These are phyloP conservation scores for Alnus glutinosa DNA, from an alignment of 306 rosid species.

Conservation along the genomic window DNA sequence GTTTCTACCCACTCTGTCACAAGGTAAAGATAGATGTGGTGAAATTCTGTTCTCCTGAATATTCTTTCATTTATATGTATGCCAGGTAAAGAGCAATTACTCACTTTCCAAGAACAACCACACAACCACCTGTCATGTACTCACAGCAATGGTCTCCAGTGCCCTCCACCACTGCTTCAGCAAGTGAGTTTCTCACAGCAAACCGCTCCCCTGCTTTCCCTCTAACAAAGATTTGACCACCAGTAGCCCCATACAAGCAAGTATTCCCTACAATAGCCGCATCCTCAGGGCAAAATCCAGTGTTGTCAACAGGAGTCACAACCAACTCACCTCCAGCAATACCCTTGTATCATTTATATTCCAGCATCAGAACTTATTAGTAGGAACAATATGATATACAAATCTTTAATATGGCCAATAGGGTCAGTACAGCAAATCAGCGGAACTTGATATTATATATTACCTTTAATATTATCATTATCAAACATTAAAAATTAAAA, in stretches of 20 bases:
- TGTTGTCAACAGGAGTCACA: constrained; percentile 76
- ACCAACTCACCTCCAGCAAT: constrained; percentile 97
- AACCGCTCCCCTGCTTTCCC: constrained; percentile 98
- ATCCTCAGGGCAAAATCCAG: constrained; percentile 87
- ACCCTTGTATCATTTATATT: constrained; percentile 58
- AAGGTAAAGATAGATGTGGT: constrained; percentile 29
- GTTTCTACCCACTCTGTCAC: constrained; percentile 95
- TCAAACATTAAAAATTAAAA: background rate
- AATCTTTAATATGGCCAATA: background rate
- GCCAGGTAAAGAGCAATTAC: constrained; percentile 42
- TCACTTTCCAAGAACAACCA: constrained; percentile 93
- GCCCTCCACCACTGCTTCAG: constrained; percentile 97
- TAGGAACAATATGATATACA: background rate
- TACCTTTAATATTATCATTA: background rate
- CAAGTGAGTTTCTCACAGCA: constrained; percentile 98
- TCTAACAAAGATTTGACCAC: constrained; percentile 90
- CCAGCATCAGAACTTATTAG: constrained; percentile 30
- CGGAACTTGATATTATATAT: background rate
- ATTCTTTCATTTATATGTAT: background rate
- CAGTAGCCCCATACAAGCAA: constrained; percentile 98
- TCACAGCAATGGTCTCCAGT: constrained; percentile 95
- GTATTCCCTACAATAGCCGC: constrained; percentile 97
- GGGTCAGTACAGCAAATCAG: background rate
- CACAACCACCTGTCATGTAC: constrained; percentile 99
- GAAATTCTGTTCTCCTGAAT: constrained; percentile 22